Evolutionary conservation across 768 basidiomycete genomes (phyloP).

Genomic region (Calocybe gangraenosa): DNA sequence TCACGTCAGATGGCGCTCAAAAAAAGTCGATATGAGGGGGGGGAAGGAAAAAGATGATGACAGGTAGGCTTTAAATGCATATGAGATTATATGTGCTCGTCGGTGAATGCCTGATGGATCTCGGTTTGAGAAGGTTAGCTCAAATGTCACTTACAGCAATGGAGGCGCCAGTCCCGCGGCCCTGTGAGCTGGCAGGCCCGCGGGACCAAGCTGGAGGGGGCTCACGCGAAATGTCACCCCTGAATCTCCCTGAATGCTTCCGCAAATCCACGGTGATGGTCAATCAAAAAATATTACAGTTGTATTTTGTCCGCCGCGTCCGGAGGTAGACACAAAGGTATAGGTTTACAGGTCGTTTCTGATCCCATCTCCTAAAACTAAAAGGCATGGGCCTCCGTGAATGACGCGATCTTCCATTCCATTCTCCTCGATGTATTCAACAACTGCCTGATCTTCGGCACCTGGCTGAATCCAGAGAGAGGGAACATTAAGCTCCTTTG

Average conservation of each 20-base stretch:
- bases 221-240: background rate
- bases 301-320: constrained; percentile 6
- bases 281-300: background rate
- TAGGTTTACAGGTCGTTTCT: constrained; percentile 25
- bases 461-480: constrained; percentile 90
- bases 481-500: constrained; percentile 66
- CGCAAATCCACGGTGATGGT: constrained; percentile 11
- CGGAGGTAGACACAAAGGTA: background rate
- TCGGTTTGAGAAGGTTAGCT: constrained; percentile 4
- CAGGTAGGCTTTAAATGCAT: background rate
- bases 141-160: constrained; percentile 11
- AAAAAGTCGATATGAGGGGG: background rate
- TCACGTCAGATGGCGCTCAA: background rate
- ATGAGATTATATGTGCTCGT: constrained; percentile 1
- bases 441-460: constrained; percentile 65
- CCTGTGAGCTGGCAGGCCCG: constrained; percentile 2
- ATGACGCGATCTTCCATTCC: constrained; percentile 65
- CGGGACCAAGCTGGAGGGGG: constrained; percentile 4
- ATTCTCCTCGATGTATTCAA: constrained; percentile 61
- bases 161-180: constrained; percentile 7
- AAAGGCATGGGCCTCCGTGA: constrained; percentile 78
- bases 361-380: constrained; percentile 69
- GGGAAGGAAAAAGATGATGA: background rate
- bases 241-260: background rate
- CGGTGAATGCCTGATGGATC: constrained; percentile 11